Evolutionary conservation across 2,329 filamentous ascomycete species (phyloP).

Genomic region (Penicillium freii): DNA sequence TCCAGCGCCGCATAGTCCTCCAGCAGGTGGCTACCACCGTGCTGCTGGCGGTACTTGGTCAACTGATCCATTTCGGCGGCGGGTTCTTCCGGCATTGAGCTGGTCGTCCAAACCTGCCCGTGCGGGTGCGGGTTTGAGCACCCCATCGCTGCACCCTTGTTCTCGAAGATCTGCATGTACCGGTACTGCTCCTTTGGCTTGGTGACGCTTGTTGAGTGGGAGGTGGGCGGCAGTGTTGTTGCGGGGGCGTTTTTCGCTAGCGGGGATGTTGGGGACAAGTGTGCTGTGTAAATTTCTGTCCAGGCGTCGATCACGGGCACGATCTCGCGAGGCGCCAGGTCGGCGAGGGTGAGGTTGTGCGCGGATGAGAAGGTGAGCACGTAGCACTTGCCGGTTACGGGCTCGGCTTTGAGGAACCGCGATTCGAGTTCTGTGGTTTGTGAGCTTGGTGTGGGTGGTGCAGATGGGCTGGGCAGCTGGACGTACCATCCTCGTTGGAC

Average conservation of each 20-base stretch:
- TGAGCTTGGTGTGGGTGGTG: conserved; percentile 4
- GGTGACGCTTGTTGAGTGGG: conserved; percentile 45
- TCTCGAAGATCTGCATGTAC: conserved; percentile 99
- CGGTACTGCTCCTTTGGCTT: conserved; percentile 73
- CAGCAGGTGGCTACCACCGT: conserved; percentile 72
- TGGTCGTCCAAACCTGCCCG: conserved; percentile 95
- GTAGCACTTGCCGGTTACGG: conserved; percentile 93
- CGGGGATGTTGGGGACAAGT: conserved; percentile 71
- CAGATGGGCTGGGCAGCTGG: background rate
- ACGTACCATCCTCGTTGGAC: conserved; percentile 50
- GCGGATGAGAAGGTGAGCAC: conserved; percentile 90
- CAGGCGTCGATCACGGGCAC: conserved; percentile 82
- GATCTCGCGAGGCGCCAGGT: conserved; percentile 75
- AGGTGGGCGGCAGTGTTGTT: conserved; percentile 49
- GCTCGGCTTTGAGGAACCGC: conserved; percentile 74
- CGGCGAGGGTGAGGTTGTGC: conserved; percentile 89
- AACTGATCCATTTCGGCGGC: conserved; percentile 74
- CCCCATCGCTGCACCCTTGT: conserved; percentile 96
- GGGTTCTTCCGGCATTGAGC: conserved; percentile 84
- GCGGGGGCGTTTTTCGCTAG: conserved; percentile 52
- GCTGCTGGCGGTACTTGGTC: conserved; percentile 70
- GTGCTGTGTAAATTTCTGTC: conserved; percentile 83
- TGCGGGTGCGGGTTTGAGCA: conserved; percentile 98
- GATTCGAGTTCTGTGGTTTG: conserved; percentile 62
- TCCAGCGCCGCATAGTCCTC: conserved; percentile 86